A percentile compares a stretch with the other conserved stretches of the same genome.
These are phyloP conservation scores for Myriangium duriaei DNA, from an alignment of 2,329 filamentous ascomycete genomes.

Conservation along the genomic window DNA sequence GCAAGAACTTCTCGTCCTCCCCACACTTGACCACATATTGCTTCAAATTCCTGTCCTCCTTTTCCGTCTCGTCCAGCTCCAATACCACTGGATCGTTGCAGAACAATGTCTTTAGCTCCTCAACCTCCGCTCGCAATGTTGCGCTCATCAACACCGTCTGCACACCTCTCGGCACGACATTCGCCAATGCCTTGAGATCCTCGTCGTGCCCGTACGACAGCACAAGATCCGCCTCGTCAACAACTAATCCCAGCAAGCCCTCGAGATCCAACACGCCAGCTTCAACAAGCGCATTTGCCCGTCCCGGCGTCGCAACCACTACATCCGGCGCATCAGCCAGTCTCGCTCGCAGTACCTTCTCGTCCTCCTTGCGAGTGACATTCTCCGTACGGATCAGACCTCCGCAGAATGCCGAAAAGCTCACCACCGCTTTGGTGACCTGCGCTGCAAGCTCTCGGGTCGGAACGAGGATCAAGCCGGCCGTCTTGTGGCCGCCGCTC, in stretches of 20 bases:
- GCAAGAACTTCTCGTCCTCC: slow-evolving; percentile 94
- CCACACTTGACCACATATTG: slow-evolving; percentile 72
- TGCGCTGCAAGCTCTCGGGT: slow-evolving; percentile 91
- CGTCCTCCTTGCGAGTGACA: slow-evolving; percentile 78
- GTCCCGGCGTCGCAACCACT: slow-evolving; percentile 80
- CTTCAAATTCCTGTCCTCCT: slow-evolving; percentile 40
- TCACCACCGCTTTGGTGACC: slow-evolving; percentile 65
- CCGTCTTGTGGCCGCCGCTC: slow-evolving; percentile 37
- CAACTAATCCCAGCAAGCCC: slow-evolving; percentile 62
- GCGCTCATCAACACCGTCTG: slow-evolving; percentile 92
- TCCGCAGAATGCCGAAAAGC: slow-evolving; percentile 69
- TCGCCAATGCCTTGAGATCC: slow-evolving; percentile 68
- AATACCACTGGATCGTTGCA: slow-evolving; percentile 68
- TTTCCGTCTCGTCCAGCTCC: slow-evolving; percentile 71
- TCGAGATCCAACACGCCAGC: slow-evolving; percentile 57
- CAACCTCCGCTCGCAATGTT: slow-evolving; percentile 77
- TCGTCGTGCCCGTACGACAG: slow-evolving; percentile 90
- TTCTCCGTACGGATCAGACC: slow-evolving; percentile 76
- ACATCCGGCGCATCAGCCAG: slow-evolving; percentile 79
- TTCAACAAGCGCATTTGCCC: slow-evolving; percentile 67
- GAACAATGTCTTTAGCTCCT: slow-evolving; percentile 74
- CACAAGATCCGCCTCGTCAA: slow-evolving; percentile 90
- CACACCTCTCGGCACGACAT: slow-evolving; percentile 67
- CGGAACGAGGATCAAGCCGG: slow-evolving; percentile 81
- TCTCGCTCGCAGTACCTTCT: slow-evolving; percentile 75